phyloP scores from a whole-genome alignment of 352 stramenopile genomes.

The Hyaloperonospora brassicae region DNA sequence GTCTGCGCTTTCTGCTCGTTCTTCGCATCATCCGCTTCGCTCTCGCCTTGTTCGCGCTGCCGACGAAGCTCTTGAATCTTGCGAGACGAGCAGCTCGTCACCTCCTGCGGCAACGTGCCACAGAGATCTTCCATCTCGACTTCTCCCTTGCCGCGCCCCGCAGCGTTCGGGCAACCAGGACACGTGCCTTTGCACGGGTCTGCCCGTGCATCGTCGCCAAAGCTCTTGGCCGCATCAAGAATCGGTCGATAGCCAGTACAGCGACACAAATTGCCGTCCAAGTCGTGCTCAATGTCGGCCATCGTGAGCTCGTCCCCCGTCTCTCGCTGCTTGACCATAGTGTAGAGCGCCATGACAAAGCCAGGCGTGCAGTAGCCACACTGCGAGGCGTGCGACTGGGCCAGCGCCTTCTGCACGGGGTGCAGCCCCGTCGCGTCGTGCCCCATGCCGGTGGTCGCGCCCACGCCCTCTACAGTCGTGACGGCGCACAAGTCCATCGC shows the following conservation, averaged over 20 bases:
- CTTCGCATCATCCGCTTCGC: slow-evolving; percentile 7
- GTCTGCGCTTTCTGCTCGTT: slow-evolving; percentile 18
- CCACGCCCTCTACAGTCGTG: slow-evolving; percentile 83
- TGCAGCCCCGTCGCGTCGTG: slow-evolving; percentile 47
- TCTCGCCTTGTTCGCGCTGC: slow-evolving; percentile 28
- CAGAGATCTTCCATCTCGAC: slow-evolving; percentile 56
- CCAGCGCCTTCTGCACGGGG: slow-evolving; percentile 82
- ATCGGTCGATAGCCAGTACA: slow-evolving; percentile 88
- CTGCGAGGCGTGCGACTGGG: slow-evolving; percentile 90
- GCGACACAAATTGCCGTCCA: slow-evolving; percentile 95
- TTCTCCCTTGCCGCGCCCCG: slow-evolving; percentile 18
- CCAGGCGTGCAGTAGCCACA: slow-evolving; percentile 91
- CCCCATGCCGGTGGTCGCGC: slow-evolving; percentile 22
- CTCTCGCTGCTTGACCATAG: slow-evolving; percentile 74
- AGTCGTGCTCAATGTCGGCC: slow-evolving; percentile 88
- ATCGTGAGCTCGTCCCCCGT: slow-evolving; percentile 58
- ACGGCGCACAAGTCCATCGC: slow-evolving; percentile 77
- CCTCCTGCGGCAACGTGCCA: slow-evolving; percentile 23
- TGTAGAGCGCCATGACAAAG: slow-evolving; percentile 82
- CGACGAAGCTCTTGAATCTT: slow-evolving; percentile 57
- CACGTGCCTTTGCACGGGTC: slow-evolving; percentile 61
- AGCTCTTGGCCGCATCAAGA: slow-evolving; percentile 81
- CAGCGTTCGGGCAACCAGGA: slow-evolving; percentile 60
- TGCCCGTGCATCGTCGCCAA: slow-evolving; percentile 54
- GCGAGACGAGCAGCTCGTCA: slow-evolving; percentile 55